Percentiles rank a stretch among this genome's conserved stretches.
phyloP scores from a whole-genome alignment of 768 basidiomycete genomes.

The Panellus pusillus region DNA sequence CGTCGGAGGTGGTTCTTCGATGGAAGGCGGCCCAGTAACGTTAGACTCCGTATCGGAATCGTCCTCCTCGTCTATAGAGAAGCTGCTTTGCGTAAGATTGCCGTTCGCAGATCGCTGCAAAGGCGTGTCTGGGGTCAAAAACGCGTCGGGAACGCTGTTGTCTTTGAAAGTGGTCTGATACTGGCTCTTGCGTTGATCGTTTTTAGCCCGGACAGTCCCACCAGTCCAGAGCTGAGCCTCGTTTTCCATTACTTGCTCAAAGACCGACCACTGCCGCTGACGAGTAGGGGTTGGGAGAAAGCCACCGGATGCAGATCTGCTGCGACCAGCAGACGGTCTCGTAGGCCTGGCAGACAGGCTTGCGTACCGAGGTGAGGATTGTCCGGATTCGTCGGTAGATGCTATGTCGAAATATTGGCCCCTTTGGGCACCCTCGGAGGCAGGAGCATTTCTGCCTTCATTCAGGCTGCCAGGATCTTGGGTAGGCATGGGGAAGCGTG shows the following conservation, averaged over 20 bases:
- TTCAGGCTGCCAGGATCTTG: too few species aligned
- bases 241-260: constrained; percentile 72
- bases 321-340: constrained; percentile 13
- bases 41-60: constrained; percentile 22
- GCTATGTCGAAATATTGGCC: background rate
- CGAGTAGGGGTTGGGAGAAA: constrained; percentile 13
- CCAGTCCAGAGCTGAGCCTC: constrained; percentile 43
- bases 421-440: background rate
- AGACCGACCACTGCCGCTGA: constrained; percentile 61
- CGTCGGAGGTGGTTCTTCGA: constrained; percentile 5
- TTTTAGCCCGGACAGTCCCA: background rate
- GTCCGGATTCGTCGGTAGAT: constrained; percentile 8
- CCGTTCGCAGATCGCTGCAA: constrained; percentile 20
- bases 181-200: constrained; percentile 6
- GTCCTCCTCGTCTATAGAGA: constrained; percentile 20
- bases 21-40: constrained; percentile 13
- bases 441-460: too few species aligned
- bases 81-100: background rate
- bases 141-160: too few species aligned
- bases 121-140: background rate
- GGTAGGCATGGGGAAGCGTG: too few species aligned
- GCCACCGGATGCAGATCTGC: constrained; percentile 20
- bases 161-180: too few species aligned
- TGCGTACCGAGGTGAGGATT: constrained; percentile 3
- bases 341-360: background rate